Evolutionary conservation across 1,284 basidiomycete species (phyloP), one percentile per base, ranked within the genome.

Genomic region (Polyporus tsugae): DNA sequence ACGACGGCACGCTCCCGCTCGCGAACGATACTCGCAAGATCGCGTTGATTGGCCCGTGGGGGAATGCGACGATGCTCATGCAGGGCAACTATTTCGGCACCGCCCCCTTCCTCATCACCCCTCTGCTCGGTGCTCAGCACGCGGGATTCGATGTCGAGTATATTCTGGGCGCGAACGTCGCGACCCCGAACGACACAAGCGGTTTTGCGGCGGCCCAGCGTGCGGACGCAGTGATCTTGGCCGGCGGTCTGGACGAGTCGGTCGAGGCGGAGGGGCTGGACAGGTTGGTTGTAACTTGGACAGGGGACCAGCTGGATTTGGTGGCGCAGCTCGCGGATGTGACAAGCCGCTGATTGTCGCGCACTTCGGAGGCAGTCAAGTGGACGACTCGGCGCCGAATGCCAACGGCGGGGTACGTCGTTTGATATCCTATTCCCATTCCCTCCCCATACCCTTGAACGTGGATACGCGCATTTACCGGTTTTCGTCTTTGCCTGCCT

Each of bases 351-450:
- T 88, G 3, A 75, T 89, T 52, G 84, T 88, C 39, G 71, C 85
- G 38, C 87, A 88, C 74, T 85, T 88, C 68, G 86, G 87, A 42
- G 87, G 85, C 22, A 86, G 86, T 2, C 87, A 89, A 73, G 78
- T 88, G 17, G 87, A 89, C 68, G 81, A 82, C 69, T 80, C 83
- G 5, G 76, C 76, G 17, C 74, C 88, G 65, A 86, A 87, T 71
- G 78, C 68, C 33, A 86, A 82, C 55, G 64, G 73, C n/a, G 78
- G 78, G 61, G 86, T 87, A 59, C 68, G 82, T 77, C 35, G 33
- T 19, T 41, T 66, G n/a, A n/a, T n/a, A n/a, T n/a, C n/a, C n/a
- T n/a, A n/a, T n/a, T n/a, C n/a, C n/a, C n/a, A n/a, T n/a, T n/a
- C n/a, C n/a, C n/a, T n/a, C n/a, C n/a, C n/a, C n/a, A n/a, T n/a